Percentiles rank a stretch among this genome's conserved stretches.
phyloP scores from a whole-genome alignment of 768 basidiomycete genomes.

The Russula lepida region DNA sequence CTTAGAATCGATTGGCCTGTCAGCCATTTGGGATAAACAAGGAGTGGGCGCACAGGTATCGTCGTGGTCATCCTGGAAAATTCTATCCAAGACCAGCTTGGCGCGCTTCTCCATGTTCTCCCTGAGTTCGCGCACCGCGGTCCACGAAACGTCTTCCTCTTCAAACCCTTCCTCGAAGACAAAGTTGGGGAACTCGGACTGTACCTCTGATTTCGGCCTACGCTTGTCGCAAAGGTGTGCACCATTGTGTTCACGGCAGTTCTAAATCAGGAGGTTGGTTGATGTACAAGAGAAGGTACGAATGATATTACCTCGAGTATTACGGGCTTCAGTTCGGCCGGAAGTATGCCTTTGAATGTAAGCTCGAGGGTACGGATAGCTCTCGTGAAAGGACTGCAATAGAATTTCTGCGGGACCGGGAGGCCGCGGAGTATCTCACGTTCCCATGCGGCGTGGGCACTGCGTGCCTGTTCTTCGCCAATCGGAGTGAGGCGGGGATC shows the following conservation, averaged over 20 bases:
- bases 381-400: slow-evolving; percentile 17
- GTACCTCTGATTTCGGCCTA: slow-evolving; percentile 13
- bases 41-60: slow-evolving; percentile 14
- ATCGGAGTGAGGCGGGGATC: slow-evolving; percentile 17
- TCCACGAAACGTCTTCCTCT: slow-evolving; percentile 18
- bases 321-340: slow-evolving; percentile 5
- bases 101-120: slow-evolving; percentile 9
- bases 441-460: slow-evolving; percentile 16
- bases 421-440: slow-evolving; percentile 8
- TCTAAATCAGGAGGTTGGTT: background rate
- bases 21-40: background rate
- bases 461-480: slow-evolving; percentile 19
- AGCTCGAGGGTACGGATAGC: slow-evolving; percentile 18
- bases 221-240: slow-evolving; percentile 20
- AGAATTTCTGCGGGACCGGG: slow-evolving; percentile 15
- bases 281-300: background rate
- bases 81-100: slow-evolving; percentile 14
- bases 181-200: slow-evolving; percentile 13
- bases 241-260: slow-evolving; percentile 14
- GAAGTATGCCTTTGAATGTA: slow-evolving; percentile 14
- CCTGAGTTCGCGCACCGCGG: slow-evolving; percentile 5
- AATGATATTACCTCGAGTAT: slow-evolving; percentile 18
- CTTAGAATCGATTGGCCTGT: background rate
- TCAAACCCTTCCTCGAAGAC: slow-evolving; percentile 20
- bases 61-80: slow-evolving; percentile 9